Evolutionary conservation across 345 rosid species (phyloP).

Genomic region (Brassica nigra): DNA sequence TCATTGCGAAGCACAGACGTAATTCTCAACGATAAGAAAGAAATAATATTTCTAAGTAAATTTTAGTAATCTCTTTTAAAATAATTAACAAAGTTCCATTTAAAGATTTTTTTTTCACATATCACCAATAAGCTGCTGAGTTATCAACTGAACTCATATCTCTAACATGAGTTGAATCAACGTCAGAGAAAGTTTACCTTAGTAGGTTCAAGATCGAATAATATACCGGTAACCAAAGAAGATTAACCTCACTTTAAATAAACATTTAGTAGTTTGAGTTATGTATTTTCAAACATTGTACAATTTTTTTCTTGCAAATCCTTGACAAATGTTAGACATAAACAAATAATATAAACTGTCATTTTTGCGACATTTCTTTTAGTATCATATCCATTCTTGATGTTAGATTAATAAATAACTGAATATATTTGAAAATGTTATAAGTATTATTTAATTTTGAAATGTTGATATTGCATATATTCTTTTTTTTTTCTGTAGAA

Average conservation of each 20-base stretch:
- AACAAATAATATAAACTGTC: not conserved
- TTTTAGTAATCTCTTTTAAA: too few species aligned
- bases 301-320: not conserved
- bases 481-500: too few species aligned
- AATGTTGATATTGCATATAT: constrained; percentile 9
- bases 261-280: not conserved
- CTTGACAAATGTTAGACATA: not conserved
- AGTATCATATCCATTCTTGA: not conserved
- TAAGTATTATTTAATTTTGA: not conserved
- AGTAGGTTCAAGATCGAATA: not conserved
- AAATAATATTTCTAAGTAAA: not conserved
- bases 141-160: not conserved
- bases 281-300: not conserved
- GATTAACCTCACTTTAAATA: not conserved
- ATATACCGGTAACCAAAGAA: not conserved
- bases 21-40: not conserved
- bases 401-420: constrained; percentile 2
- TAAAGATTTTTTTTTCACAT: not conserved
- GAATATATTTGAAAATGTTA: not conserved
- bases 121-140: not conserved
- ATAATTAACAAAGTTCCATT: too few species aligned
- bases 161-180: not conserved
- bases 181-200: not conserved
- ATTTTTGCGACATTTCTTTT: not conserved
- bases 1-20: not conserved